A percentile compares a stretch with the other conserved stretches of the same genome.
phyloP scores from a whole-genome alignment of 306 rosid genomes.

The Prosopis cineraria region DNA sequence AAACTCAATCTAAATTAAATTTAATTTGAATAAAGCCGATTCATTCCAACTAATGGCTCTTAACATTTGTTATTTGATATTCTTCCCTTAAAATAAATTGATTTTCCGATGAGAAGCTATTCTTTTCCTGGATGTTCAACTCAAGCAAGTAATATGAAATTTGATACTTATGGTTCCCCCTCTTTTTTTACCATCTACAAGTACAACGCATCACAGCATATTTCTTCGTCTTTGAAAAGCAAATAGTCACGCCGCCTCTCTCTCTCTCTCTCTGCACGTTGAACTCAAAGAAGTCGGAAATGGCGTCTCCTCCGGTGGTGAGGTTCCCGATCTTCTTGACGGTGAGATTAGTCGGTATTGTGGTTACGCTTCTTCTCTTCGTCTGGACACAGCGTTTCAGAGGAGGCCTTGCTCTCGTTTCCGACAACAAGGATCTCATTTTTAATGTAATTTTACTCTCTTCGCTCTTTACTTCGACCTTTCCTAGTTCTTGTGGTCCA shows the following conservation, averaged over 20 bases:
- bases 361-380: conserved; percentile 62
- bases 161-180: not conserved
- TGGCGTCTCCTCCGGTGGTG: conserved; percentile 79
- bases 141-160: not conserved
- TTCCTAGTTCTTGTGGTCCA: not conserved
- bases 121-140: not conserved
- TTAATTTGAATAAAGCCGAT: too few species aligned
- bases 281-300: conserved; percentile 34
- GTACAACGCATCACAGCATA: not conserved
- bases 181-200: not conserved
- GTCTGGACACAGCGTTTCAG: conserved; percentile 78
- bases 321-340: conserved; percentile 76
- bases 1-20: too few species aligned
- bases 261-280: not conserved
- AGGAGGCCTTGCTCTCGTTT: conserved; percentile 90
- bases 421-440: conserved; percentile 91
- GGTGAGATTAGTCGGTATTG: conserved; percentile 60
- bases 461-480: not conserved
- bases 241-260: not conserved
- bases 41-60: too few species aligned
- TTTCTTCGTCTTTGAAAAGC: not conserved
- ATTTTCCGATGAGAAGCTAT: too few species aligned
- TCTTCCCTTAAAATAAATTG: too few species aligned
- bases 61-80: too few species aligned
- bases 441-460: conserved; percentile 58